A percentile compares a stretch with the other conserved stretches of the same genome.
phyloP scores from a whole-genome alignment of 345 rosid species.

The Populus davidiana region DNA sequence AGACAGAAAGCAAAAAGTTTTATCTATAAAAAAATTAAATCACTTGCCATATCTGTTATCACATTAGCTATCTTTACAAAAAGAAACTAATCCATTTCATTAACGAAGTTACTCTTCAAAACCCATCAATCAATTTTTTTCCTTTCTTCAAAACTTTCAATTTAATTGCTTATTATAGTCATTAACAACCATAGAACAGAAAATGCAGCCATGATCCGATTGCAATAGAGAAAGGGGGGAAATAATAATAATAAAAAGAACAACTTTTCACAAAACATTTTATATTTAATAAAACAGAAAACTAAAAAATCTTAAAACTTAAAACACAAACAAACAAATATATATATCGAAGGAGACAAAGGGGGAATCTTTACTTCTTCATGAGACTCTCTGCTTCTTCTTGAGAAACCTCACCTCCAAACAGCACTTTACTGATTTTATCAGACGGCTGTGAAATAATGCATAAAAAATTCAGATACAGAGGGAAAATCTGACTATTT shows the following conservation, averaged over 20 bases:
- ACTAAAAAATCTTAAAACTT: not conserved
- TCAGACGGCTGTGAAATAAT: constrained; percentile 69
- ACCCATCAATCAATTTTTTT: not conserved
- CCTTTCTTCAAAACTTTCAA: not conserved
- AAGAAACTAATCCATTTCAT: not conserved
- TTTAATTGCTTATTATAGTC: not conserved
- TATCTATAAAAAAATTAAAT: not conserved
- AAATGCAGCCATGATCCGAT: constrained; percentile 20
- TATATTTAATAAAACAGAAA: not conserved
- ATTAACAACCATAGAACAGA: not conserved
- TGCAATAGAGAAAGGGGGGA: not conserved
- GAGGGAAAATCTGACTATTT: not conserved
- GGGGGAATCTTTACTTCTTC: constrained; percentile 63
- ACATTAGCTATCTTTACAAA: not conserved
- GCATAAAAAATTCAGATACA: not conserved
- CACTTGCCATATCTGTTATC: not conserved
- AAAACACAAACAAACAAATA: not conserved
- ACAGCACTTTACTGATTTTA: constrained; percentile 90
- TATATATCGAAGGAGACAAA: not conserved
- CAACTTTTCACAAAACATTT: not conserved
- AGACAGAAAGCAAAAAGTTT: not conserved
- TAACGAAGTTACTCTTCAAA: not conserved
- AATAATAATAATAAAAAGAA: not conserved
- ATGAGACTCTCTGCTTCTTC: constrained; percentile 83
- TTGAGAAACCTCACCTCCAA: constrained; percentile 96